Base-by-base conservation (phyloP, 495 filamentous ascomycete species). In the Xylaria longipes region DNA sequence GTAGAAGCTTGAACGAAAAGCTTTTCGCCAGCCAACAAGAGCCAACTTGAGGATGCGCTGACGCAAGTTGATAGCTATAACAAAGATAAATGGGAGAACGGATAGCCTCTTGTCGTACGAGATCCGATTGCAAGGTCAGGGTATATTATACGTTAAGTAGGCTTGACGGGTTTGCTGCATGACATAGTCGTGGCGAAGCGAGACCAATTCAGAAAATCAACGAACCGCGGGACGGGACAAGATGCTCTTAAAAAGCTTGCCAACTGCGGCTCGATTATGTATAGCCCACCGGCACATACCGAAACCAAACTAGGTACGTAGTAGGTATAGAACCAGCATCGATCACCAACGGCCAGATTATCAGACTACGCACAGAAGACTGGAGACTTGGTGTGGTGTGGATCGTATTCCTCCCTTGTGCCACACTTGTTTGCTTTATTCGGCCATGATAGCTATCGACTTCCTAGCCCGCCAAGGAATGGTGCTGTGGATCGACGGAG, bases 91-190 rank as follows among this genome's bases (percentile, higher is more conserved):
- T 25, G 45, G 41, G 39, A 50, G 35, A 25, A 61, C 35, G 33
- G 31, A 41, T 45, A 50, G 31, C 35, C 46, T 22, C 25, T 64
- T 64, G 68, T 61, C 39, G 15, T 62, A 41, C 29, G 35, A 52
- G 45, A 63, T 52, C 68, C 27, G 60, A 37, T 41, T 33, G 56
- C 2, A 45, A 52, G 68, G 46, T 70, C 43, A 41, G 62, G 45
- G 58, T 56, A 46, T 39, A 58, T 58, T 33, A 48, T 56, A 56
- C 12, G 46, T 17, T 20, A 31, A 11, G 52, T 68, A 35, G 25
- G 27, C 35, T 68, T 60, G 54, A 41, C 22, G 25, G 45, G 45
- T 64, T 70, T 56, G n/a, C 58, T 64, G 58, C 68, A 70, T 50
- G 33, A 64, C 46, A 64, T 57, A 29, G 33, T 63, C 45, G 58